Evolutionary conservation across 1,284 basidiomycete species (phyloP), one percentile per base, ranked within the genome.

Genomic region (Ustilago tritici): DNA sequence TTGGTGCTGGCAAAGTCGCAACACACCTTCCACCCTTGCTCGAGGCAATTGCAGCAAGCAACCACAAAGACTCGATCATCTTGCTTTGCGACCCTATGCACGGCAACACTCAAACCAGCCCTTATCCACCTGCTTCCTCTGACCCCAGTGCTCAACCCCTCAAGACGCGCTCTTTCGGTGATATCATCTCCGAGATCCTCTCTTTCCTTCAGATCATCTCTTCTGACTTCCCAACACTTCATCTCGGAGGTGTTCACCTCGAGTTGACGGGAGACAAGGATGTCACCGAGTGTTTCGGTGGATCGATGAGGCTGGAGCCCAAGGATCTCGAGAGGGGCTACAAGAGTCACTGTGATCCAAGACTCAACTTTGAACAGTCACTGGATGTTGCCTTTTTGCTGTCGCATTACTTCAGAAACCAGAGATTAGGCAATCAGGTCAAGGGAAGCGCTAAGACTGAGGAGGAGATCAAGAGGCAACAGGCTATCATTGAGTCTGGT

Each of bases 31-130:
- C 94, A 0, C 89, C 86, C 0, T 94, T 98, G 84, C 96, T 99
- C 85, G 87, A 88, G n/a, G 92, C 92, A 1, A 94, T 99, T 15
- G 91, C 93, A 82, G 82, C 87, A 61, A 93, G 93, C 1, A 90
- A 90, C 1, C 95, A 98, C 79, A 72, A 65, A 0, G 70, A 76
- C 85, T 92, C 92, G 4, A 94, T 98, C 2, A 91, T 93, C 32
- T 97, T 95, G 93, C 91, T 96, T 61, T 97, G 94, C 83, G 96
- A 99, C 87, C 95, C 96, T 2, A 98, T 98, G 96, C 94, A 96
- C 81, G 94, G 94, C 88, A 95, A 95, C 59, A 86, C 85, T 0
- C 74, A 81, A 34, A 75, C 83, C 40, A 82, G 82, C 35, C 80
- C 83, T 23, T 77, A 77, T 56, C 75, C 75, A 9, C 75, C 65